Evolutionary conservation across 192 early-diverging fungal species (phyloP), one percentile per base, ranked within the genome.

Genomic region (Coemansia sp.): DNA sequence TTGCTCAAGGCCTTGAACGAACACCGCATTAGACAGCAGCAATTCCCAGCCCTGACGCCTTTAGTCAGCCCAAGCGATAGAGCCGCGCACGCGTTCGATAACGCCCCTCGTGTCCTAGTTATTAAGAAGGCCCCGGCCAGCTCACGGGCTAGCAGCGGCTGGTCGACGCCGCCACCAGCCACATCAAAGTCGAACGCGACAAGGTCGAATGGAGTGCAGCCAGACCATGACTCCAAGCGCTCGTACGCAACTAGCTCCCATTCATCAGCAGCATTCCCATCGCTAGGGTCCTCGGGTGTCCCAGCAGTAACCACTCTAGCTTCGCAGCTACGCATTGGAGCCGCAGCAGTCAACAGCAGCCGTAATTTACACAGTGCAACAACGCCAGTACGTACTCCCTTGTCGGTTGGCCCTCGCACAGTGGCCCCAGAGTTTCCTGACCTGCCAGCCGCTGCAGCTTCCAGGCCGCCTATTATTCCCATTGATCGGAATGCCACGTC

Each of bases 11-110:
- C 80, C 7, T 36, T 74, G 39, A 62, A 43, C 40, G 58, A 66
- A 12, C 80, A 83, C 57, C 71, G 76, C n/a, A 64, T 78, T 40
- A 68, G 71, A 38, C 80, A 83, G 72, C 80, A 83, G 72, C 80
- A 83, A 41, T 83, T 83, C 63, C 80, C 80, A 2, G 80, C 75
- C 2, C 69, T 83, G 15, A 74, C 76, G 1, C 80, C 80, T 9
- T 49, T 77, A 62, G 66, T 52, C 27, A 43, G 60, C 13, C 58
- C 71, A 2, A 66, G 64, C 53, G 66, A 24, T 12, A 47, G 16
- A 15, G 34, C 68, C 18, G 64, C 34, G 24, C 34, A 62, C 1
- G 15, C 72, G 9, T 52, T 60, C 5, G 66, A 47, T 2, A 62
- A n/a, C 46, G 16, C 13, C 58, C 47, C 80, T 2, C 71, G 75